Evolutionary conservation across 164 flowering plant species (phyloP), one percentile per base, ranked within the genome.

Genomic region (grape (Vitis vinifera)): DNA sequence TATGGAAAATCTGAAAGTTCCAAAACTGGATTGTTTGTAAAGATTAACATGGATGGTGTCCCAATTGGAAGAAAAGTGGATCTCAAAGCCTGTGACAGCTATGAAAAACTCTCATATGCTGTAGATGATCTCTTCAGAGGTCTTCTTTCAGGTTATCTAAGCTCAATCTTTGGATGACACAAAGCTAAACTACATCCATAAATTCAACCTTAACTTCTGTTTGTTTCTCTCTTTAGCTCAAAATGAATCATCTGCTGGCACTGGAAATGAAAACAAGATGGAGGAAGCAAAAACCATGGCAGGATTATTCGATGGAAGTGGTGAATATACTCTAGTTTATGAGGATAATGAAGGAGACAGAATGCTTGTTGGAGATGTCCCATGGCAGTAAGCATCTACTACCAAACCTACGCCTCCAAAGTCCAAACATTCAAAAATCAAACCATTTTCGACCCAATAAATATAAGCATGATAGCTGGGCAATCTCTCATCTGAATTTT

Each of bases 301-400:
- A 31, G 64, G 63, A 10, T 44, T 58, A 47, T 55, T 72, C 13
- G 68, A 73, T 16, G 65, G 69, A 58, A 69, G 51, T 11, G 77
- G 72, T 31, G 81, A 75, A 56, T 80, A 80, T 63, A 80, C 81
- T 60, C 62, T 80, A 4, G 77, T 80, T 55, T 80, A 80, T 47
- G 81, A 80, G 63, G 83, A 80, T 60, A 69, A 59, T 51, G 83
- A 80, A 80, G 83, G 83, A 59, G 83, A 80, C 70, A 72, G 76
- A 68, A 80, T 80, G 60, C 83, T 80, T 51, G 81, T 80, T 48
- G 83, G 83, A n/a, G 83, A 80, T 73, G 79, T 80, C 30, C 83
- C 83, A 23, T 80, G 83, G 83, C 69, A 77, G 83, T 80, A 77
- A 77, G 79, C 61, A 69, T 29, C 49, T 55, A 37, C 23, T 50